Base-by-base conservation (phyloP, 371 early-diverging fungal species). In the Mucor circinelloides region DNA sequence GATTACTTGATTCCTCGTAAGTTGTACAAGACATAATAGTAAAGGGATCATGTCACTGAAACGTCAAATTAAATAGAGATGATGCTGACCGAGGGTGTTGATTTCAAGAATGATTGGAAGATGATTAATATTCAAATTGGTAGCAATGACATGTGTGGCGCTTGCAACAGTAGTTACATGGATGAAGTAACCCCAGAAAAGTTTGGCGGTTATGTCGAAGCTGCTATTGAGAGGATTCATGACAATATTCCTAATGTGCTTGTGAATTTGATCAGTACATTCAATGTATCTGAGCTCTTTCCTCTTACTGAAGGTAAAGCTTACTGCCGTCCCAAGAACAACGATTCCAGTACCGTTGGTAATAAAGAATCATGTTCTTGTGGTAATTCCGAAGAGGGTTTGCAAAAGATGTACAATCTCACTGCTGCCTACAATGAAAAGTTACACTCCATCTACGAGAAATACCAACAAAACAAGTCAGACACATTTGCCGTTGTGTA, bases 121-220 rank as follows among this genome's bases (percentile, higher is more conserved):
- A 59, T 81, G 70, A 76, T 81, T 32, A 81, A 73, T 25, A 78
- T 81, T 21, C 79, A 78, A 64, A 78, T 78, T 30, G 81, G 79
- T 13, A 76, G 77, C 60, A 77, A 73, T 32, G 77, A 77, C 66
- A 71, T 71, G 65, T 77, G 77, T 46, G 58, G 63, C 2, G 54
- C 72, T 12, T 72, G 72, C 58, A 42, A 50, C 10, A 25, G 34
- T 4, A 36, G 31, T 2, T 65, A 65, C 15, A 21, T 30, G 25
- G 30, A 68, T 23, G 46, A 64, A 5, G 58, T 59, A 0, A 71
- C 70, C 0, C 76, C 76, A 9, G 70, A 73, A 7, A 60, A 62
- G 5, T 73, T 60, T 64, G 76, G 69, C 0, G 40, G 28, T 25
- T 62, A 76, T 60, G 56, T 76, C 2, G 71, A 68, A 21, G 56